phyloP scores from a whole-genome alignment of 2,329 filamentous ascomycete genomes.

The Tolypocladium nubicola region DNA sequence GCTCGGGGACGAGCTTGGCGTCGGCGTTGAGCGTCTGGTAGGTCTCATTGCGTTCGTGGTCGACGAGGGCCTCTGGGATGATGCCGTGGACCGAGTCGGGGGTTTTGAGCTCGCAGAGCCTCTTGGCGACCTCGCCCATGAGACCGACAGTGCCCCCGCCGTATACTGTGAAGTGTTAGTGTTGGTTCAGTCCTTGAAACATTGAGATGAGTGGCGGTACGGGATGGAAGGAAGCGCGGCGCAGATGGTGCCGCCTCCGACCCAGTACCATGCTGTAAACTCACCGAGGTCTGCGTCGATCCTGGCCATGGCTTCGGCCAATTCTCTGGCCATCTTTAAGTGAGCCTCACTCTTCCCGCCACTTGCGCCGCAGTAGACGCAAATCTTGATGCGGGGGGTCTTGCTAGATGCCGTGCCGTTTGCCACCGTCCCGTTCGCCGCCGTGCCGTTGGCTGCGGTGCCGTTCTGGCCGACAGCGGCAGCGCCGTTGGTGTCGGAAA shows the following conservation, averaged over 20 bases:
- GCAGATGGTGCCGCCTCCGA: no score
- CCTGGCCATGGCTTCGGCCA: constrained; percentile 64
- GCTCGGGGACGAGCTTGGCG: constrained; percentile 51
- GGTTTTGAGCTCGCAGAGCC: constrained; percentile 73
- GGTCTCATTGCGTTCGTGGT: constrained; percentile 59
- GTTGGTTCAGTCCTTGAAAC: background rate
- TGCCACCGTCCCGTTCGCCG: constrained; percentile 10
- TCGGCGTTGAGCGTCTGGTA: constrained; percentile 33
- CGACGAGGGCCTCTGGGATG: constrained; percentile 77
- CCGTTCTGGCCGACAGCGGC: background rate
- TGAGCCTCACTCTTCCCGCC: constrained; percentile 64
- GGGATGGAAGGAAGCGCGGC: background rate
- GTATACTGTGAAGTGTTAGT: constrained; percentile 51
- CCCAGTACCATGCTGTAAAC: constrained; percentile 8
- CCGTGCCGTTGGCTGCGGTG: constrained; percentile 1
- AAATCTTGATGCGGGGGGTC: constrained; percentile 53
- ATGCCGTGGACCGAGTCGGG: constrained; percentile 82
- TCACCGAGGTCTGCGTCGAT: constrained; percentile 66
- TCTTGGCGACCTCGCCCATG: constrained; percentile 89
- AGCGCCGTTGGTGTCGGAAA: constrained; percentile 10
- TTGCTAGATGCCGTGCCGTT: constrained; percentile 5
- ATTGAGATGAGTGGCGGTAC: background rate
- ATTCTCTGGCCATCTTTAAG: constrained; percentile 63
- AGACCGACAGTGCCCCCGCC: constrained; percentile 89
- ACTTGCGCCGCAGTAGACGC: constrained; percentile 88